A percentile compares a stretch with the other conserved stretches of the same genome.
These are phyloP conservation scores for Malbranchea cinnamomea DNA, from an alignment of 2,329 filamentous ascomycete genomes.

Conservation along the genomic window DNA sequence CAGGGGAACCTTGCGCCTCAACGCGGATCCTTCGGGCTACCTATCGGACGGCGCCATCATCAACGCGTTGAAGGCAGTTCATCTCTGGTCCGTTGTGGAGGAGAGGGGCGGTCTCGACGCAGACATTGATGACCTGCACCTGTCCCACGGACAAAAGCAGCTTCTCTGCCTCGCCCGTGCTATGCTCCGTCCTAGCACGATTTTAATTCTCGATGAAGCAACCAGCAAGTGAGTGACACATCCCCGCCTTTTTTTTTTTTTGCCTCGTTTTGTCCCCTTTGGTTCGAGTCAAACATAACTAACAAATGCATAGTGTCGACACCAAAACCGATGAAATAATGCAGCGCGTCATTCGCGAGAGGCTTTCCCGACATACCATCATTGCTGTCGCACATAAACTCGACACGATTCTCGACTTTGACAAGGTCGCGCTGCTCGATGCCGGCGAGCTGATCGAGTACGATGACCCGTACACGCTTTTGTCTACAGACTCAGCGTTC, in stretches of 20 bases:
- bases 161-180: slow-evolving; percentile 49
- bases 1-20: slow-evolving; percentile 24
- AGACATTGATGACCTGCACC: slow-evolving; percentile 33
- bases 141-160: slow-evolving; percentile 47
- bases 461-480: slow-evolving; percentile 19
- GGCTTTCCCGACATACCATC: slow-evolving; percentile 44
- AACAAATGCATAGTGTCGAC: slow-evolving; percentile 33
- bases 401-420: slow-evolving; percentile 29
- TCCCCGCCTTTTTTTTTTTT: slow-evolving; percentile 37
- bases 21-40: slow-evolving; percentile 24
- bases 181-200: slow-evolving; percentile 33
- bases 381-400: slow-evolving; percentile 43
- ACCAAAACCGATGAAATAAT: slow-evolving; percentile 42
- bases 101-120: slow-evolving; percentile 26
- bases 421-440: slow-evolving; percentile 24
- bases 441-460: slow-evolving; percentile 21
- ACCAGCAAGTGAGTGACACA: slow-evolving; percentile 30
- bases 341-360: slow-evolving; percentile 39
- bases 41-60: slow-evolving; percentile 21
- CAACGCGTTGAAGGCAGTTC: slow-evolving; percentile 23
- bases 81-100: slow-evolving; percentile 22
- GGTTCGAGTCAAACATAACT: slow-evolving; percentile 25
- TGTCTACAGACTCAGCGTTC: slow-evolving; percentile 23
- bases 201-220: slow-evolving; percentile 31
- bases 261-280: slow-evolving; percentile 32